Base-by-base conservation (phyloP, 148 eudicot species). In the Suaeda aralocaspica region DNA sequence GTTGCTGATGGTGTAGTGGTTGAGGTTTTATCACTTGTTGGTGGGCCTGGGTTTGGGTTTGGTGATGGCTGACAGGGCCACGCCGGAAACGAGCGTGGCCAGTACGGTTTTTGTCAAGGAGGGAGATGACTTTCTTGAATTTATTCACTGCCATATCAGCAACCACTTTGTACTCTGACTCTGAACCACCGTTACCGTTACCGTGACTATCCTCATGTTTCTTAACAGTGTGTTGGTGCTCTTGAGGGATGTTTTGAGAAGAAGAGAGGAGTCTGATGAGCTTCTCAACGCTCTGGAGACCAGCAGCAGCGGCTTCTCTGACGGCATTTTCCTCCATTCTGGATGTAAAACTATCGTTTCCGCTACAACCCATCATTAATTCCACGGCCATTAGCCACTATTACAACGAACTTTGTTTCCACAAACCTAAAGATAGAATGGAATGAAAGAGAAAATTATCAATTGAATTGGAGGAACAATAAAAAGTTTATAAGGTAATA, bases 71-170 rank as follows among this genome's bases (percentile, higher is more conserved):
- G 9, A 86, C 57, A 4, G 96, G 98, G 13, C 87, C 98, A 11
- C 94, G 83, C 7, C 98, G 75, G 85, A 92, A 92, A 9, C 98
- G 90, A 6, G 98, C 98, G 76, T 92, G 98, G 15, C 98, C 98
- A 69, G 98, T 90, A 9, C 90, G 76, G 24, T 78, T 72, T 9
- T 83, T 82, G 69, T 92, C 98, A 0, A 92, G 83, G 2, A 92
- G 62, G 1, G 93, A 90, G 26, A 92, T 92, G 45, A 92, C 92
- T 65, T 90, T 92, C 73, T 67, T 86, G 76, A 92, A 92, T 72
- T 86, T 88, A 79, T 78, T 82, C 18, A 92, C 98, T 0, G 96
- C 96, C 6, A 82, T 86, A 49, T 92, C 96, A 6, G 96, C 92
- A 2, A 85, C 94, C 9, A 87, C 83, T 4, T 80, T 72, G 72